Base-by-base conservation (phyloP, 2,329 filamentous ascomycete species). In the Chalaropsis thielavioides region DNA sequence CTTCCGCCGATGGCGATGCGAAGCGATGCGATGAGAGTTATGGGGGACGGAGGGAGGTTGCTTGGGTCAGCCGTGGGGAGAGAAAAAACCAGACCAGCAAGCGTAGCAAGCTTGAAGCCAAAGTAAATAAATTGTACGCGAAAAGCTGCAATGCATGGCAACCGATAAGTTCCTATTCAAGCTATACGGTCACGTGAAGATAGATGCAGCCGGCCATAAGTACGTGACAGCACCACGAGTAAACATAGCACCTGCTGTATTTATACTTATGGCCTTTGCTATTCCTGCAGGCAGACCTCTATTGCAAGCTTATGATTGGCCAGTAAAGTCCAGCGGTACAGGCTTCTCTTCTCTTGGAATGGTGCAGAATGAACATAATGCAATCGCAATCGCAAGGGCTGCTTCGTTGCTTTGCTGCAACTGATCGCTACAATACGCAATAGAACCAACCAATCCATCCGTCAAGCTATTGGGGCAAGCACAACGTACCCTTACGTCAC, bases 71-170 rank as follows among this genome's bases (percentile, higher is more conserved):
- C 40, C 35, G 38, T 61, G 7, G n/a, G n/a, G 31, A 58, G 3
- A 24, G 44, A 40, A 40, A 60, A 58, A 49, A 51, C 19, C 15
- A 35, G 43, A 43, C 38, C 40, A 46, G 49, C 13, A 27, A 31
- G 58, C 27, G 6, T 10, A 27, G 41, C 24, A 62, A 62, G 60
- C 24, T 46, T 58, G 54, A 58, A n/a, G 46, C 63, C n/a, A 22
- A 43, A 31, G 65, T 66, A 66, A 66, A 66, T 66, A 66, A 63
- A 60, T 66, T 40, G 61, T 31, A 66, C 65, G 65, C 65, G 65
- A 66, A 66, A 66, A 66, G 61, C 40, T 58, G 40, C 63, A 61
- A 60, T 24, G 44, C 61, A 66, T 63, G 61, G 61, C 65, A 60
- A 61, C 65, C 61, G 64, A 66, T 66, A 66, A 66, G 40, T 27